Base-by-base conservation (phyloP, 2,329 filamentous ascomycete species). In the Apiospora sp. region DNA sequence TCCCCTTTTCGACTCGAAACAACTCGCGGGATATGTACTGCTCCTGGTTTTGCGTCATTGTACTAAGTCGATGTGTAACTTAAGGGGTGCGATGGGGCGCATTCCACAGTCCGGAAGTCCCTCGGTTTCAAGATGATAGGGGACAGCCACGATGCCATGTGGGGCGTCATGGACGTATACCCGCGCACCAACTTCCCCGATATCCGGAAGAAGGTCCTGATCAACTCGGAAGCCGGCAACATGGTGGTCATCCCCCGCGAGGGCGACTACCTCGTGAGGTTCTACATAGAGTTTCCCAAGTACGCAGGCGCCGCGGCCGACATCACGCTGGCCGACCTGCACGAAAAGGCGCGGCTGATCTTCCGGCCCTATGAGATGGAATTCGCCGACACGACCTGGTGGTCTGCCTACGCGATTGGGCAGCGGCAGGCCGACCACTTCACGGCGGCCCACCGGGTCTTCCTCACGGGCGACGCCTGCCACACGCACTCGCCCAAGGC, bases 401-500 rank as follows among this genome's bases (percentile, higher is more conserved):
- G 90, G 88, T 90, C 88, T 0, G 89, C 88, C 0, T 92, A 92
- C 74, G 81, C 85, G 8, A 91, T 92, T 68, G 90, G 90, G 2
- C 90, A 92, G 78, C 86, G 89, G 2, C 83, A 90, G 2, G 90
- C 90, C 0, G 86, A 89, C 54, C 82, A 84, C 54, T 92, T 92
- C 80, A 87, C 90, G 77, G 85, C 87, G 69, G 83, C 87, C 58
- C 77, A 87, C 72, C 86, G 88, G 1, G 86, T 92, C 3, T 92
- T 92, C 75, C 80, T 92, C 16, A 88, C 89, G 0, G 91, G 91
- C 3, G 90, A 92, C 76, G 90, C 90, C 3, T 91, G 89, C 75
- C 89, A 91, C 74, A 91, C 89, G 0, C 90, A 92, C 76, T 88
- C 86, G 0, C 89, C 89, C 2, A 91, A 91, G 76, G 90, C 90